Evolutionary conservation across 441 rosid genomes (phyloP).

Genomic region (Syzygium syzygioides): DNA sequence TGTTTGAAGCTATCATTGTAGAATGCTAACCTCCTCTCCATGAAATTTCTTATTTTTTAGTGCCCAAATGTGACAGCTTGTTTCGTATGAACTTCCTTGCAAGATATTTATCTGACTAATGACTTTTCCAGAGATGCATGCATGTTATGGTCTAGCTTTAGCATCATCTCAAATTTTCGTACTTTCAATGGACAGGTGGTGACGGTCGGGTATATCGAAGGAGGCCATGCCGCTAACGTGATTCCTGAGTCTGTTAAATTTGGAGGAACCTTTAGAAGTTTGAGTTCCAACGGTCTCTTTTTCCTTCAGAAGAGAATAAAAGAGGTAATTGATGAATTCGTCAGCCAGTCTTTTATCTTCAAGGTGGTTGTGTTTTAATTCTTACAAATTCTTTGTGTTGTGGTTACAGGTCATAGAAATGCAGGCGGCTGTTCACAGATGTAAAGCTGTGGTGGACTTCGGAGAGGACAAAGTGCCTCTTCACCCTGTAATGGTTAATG

Average conservation of each 20-base stretch:
- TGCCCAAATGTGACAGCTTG: neutral
- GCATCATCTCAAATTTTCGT: neutral
- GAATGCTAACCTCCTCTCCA: neutral
- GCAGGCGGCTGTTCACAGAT: conserved; percentile 37
- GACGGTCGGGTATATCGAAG: conserved; percentile 49
- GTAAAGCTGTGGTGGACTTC: conserved; percentile 31
- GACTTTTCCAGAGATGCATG: neutral
- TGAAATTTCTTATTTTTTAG: neutral
- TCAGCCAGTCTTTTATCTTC: neutral
- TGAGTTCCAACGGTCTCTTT: conserved; percentile 35
- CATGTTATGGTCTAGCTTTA: neutral
- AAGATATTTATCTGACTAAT: neutral
- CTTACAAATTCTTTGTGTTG: neutral
- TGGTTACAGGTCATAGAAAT: conserved; percentile 31
- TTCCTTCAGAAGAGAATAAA: conserved; percentile 44
- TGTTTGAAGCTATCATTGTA: neutral
- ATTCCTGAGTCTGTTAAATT: conserved; percentile 43
- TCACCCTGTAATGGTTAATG: conserved; percentile 32
- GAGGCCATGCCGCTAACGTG: conserved; percentile 49
- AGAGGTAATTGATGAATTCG: conserved; percentile 24
- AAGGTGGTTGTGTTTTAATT: neutral
- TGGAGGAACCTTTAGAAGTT: conserved; percentile 55
- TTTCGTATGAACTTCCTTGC: neutral
- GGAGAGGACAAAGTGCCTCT: conserved; percentile 26
- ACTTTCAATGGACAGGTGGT: conserved; percentile 33